Conservation (phyloP, 2,329 filamentous ascomycete species). For the Fusarium sp. region DNA sequence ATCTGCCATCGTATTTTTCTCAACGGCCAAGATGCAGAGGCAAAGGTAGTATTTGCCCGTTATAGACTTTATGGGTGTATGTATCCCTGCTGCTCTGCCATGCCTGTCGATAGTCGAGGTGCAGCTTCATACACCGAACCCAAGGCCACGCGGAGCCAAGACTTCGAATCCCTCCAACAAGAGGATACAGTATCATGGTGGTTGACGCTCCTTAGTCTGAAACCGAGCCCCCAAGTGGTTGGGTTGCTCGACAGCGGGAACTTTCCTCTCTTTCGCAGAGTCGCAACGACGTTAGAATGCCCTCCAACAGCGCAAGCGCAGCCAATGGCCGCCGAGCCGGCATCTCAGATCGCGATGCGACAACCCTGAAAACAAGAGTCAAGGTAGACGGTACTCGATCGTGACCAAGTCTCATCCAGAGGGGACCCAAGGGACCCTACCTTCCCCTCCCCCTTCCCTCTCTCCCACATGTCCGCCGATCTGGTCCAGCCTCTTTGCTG, state of each 20-base stretch:
- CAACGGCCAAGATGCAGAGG: constrained; percentile 27
- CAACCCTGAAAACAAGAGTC: constrained; percentile 8
- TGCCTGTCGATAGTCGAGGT: too few species aligned
- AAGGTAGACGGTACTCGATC: constrained; percentile 33
- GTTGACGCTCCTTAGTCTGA: not conserved
- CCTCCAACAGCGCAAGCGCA: constrained; percentile 12
- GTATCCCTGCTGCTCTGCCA: too few species aligned
- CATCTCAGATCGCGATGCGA: constrained; percentile 35
- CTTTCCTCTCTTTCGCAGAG: not conserved
- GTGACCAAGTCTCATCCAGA: constrained; percentile 1
- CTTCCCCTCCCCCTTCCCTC: constrained; percentile 5
- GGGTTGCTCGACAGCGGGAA: constrained; percentile 2
- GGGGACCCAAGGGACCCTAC: constrained; percentile 19
- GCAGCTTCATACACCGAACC: not conserved
- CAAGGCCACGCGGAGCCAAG: constrained; percentile 4
- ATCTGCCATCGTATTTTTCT: not conserved
- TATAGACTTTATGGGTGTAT: not conserved
- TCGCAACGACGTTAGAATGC: too few species aligned
- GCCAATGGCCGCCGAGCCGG: constrained; percentile 26
- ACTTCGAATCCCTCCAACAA: not conserved
- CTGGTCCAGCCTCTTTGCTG: not conserved
- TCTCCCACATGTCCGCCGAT: constrained; percentile 30
- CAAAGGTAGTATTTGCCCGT: constrained; percentile 26
- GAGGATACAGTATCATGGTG: not conserved
- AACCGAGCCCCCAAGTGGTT: not conserved